phyloP scores from a whole-genome alignment of 805 yeast species.

The Tetrapisispora nanseiensis region DNA sequence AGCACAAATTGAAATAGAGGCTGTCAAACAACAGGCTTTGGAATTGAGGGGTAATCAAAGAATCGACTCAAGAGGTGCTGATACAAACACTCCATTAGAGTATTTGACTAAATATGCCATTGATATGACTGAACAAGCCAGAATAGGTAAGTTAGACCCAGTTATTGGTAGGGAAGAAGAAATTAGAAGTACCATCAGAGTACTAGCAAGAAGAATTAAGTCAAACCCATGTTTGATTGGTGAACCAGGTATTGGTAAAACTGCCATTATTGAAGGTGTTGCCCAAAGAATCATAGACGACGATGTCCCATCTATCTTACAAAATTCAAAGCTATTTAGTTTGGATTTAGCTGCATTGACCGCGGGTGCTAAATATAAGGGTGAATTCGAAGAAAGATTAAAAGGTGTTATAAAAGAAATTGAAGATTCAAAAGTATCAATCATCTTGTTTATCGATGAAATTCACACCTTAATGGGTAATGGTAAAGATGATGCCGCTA shows the following conservation, averaged over 20 bases:
- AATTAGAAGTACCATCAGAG: constrained; percentile 88
- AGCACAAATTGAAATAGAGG: constrained; percentile 53
- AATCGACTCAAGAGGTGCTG: constrained; percentile 91
- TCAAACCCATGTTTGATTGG: constrained; percentile 95
- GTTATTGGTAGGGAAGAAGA: constrained; percentile 99
- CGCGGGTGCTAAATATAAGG: constrained; percentile 98
- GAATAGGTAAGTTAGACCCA: constrained; percentile 92
- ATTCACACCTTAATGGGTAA: constrained; percentile 99
- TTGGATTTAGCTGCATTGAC: constrained; percentile 92
- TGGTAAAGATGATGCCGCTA: constrained; percentile 96
- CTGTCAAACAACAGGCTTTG: constrained; percentile 66
- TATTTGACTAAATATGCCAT: constrained; percentile 83
- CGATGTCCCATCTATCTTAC: constrained; percentile 85
- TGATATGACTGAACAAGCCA: constrained; percentile 87
- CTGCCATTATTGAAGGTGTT: constrained; percentile 96
- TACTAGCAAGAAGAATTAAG: constrained; percentile 92
- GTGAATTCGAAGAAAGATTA: constrained; percentile 96
- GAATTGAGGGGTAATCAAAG: constrained; percentile 82
- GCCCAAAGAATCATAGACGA: constrained; percentile 94
- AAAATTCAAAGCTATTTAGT: constrained; percentile 72
- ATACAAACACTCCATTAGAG: constrained; percentile 75
- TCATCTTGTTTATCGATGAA: constrained; percentile 90
- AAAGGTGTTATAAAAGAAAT: constrained; percentile 94
- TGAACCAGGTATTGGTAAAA: constrained; percentile 99
- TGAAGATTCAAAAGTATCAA: constrained; percentile 76